These are phyloP conservation scores for Triangularia verruculosa DNA, from an alignment of 2,329 filamentous ascomycete species.

Conservation along the genomic window DNA sequence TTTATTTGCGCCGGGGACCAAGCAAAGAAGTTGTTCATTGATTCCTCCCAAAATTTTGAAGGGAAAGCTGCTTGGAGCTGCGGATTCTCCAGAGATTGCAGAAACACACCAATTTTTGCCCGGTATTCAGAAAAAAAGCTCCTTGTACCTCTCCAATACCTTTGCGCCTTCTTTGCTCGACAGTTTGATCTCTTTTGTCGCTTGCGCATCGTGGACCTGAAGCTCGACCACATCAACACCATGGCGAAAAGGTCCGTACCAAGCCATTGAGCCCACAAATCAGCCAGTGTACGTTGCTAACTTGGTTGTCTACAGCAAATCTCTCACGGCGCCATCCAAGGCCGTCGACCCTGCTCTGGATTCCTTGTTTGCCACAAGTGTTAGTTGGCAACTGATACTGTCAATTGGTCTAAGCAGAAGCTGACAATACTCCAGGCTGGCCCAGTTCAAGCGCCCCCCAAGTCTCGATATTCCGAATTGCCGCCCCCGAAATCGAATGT, in stretches of 20 bases:
- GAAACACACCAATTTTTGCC: background rate
- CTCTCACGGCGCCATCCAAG: slow-evolving; percentile 44
- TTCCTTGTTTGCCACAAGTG: slow-evolving; percentile 69
- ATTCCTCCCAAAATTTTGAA: slow-evolving; percentile 7
- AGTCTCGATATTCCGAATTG: slow-evolving; percentile 44
- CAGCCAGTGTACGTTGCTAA: slow-evolving; percentile 1
- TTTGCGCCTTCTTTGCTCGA: background rate
- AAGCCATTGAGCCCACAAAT: background rate
- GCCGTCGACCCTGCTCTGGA: slow-evolving; percentile 66
- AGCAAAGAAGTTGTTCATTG: background rate
- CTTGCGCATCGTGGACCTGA: background rate
- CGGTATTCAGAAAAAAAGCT: background rate
- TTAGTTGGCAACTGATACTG: slow-evolving; percentile 43
- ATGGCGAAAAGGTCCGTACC: slow-evolving; percentile 35
- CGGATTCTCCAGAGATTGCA: background rate
- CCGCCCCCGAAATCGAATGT: slow-evolving; percentile 32
- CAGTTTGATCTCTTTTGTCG: background rate
- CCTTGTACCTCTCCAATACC: background rate
- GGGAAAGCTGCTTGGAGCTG: slow-evolving; percentile 3
- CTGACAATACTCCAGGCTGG: slow-evolving; percentile 43
- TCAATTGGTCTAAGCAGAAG: background rate
- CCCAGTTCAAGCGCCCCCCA: slow-evolving; percentile 46
- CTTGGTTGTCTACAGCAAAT: slow-evolving; percentile 32
- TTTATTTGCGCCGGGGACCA: background rate
- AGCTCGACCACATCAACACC: slow-evolving; percentile 7